Conservation (phyloP, 257 asterid genomes). For the Voacanga thouarsii region DNA sequence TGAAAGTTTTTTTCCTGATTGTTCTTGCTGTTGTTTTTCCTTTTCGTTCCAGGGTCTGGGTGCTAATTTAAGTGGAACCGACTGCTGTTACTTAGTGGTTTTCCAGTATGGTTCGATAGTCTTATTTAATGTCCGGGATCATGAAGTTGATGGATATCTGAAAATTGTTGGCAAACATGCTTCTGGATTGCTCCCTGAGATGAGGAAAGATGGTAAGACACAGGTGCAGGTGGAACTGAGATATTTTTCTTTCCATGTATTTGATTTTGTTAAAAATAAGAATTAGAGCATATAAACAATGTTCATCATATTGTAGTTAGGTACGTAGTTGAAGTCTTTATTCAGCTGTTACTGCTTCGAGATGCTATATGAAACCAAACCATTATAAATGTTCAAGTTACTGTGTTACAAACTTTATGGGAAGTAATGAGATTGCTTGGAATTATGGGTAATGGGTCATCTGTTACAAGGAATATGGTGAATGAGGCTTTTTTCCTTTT, state of each 20-base stretch:
- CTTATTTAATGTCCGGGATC: slow-evolving; percentile 76
- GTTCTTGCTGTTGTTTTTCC: slow-evolving; percentile 10
- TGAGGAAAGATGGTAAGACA: slow-evolving; percentile 84
- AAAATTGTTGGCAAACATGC: slow-evolving; percentile 74
- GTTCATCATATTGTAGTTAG: neutral
- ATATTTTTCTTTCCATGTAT: neutral
- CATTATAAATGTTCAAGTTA: neutral
- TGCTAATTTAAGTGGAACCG: slow-evolving; percentile 60
- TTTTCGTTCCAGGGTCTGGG: slow-evolving; percentile 51
- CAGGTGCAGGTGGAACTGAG: slow-evolving; percentile 4
- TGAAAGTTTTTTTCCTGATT: slow-evolving; percentile 7
- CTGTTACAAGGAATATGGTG: neutral
- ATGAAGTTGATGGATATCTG: slow-evolving; percentile 80
- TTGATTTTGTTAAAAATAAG: neutral
- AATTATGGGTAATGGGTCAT: neutral
- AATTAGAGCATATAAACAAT: neutral
- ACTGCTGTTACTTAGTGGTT: slow-evolving; percentile 81
- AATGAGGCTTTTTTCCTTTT: neutral
- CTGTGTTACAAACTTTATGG: neutral
- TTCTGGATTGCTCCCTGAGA: slow-evolving; percentile 87
- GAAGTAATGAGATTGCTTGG: neutral
- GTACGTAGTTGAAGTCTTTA: neutral
- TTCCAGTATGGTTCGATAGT: slow-evolving; percentile 96
- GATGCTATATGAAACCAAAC: neutral
- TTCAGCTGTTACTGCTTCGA: neutral